Evolutionary conservation across 345 rosid species (phyloP).

Genomic region (Citrus reticulata): DNA sequence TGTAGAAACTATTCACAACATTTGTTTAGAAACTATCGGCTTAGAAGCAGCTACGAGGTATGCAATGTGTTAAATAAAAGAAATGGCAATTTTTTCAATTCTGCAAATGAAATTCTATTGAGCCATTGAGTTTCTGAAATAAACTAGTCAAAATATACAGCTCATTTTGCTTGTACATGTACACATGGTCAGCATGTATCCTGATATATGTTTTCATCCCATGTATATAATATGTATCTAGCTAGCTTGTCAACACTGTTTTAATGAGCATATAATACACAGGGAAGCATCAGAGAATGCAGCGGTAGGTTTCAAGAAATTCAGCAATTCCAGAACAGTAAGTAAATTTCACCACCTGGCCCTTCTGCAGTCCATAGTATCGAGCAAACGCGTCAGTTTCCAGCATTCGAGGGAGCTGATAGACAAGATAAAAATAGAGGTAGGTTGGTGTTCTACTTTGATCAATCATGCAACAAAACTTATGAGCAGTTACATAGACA

Average conservation of each 20-base stretch:
- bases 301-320: slow-evolving; percentile 31
- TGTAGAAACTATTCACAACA: too few relatives aligned
- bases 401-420: slow-evolving; percentile 36
- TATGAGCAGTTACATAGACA: background rate
- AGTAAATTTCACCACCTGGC: slow-evolving; percentile 37
- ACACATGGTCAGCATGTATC: background rate
- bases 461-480: background rate
- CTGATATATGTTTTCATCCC: background rate
- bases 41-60: too few relatives aligned
- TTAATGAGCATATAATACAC: background rate
- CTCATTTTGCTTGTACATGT: background rate
- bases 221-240: background rate
- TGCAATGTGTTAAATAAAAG: too few relatives aligned
- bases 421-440: background rate
- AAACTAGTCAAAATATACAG: background rate
- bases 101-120: background rate
- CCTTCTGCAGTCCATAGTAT: slow-evolving; percentile 40
- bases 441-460: background rate
- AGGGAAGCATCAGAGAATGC: slow-evolving; percentile 15
- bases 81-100: background rate
- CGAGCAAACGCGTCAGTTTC: slow-evolving; percentile 33
- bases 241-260: background rate
- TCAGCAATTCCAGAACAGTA: slow-evolving; percentile 26
- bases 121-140: background rate
- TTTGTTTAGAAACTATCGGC: too few relatives aligned